Evolutionary conservation across 495 filamentous ascomycete species (phyloP).

Genomic region (Sabuloglossum arenarium): DNA sequence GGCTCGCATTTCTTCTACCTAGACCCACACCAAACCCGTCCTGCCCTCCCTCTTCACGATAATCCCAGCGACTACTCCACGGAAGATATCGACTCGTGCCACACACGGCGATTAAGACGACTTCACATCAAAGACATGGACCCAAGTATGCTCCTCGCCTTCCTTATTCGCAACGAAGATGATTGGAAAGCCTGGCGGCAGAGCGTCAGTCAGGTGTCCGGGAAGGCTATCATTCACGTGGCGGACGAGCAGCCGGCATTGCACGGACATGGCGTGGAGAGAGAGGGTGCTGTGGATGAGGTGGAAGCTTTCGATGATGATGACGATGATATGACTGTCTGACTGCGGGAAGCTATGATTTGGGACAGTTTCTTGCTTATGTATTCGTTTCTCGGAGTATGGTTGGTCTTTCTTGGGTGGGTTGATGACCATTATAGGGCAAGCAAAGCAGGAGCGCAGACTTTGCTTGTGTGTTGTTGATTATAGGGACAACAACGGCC

Average conservation of each 20-base stretch:
- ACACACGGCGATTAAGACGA: conserved; percentile 64
- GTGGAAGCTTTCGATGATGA: conserved; percentile 71
- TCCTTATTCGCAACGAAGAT: conserved; percentile 59
- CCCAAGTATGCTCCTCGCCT: conserved; percentile 96
- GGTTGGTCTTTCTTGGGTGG: not conserved
- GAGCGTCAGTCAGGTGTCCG: conserved; percentile 42
- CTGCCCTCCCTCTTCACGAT: conserved; percentile 35
- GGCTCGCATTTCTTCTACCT: conserved; percentile 80
- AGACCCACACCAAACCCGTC: conserved; percentile 71
- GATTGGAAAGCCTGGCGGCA: conserved; percentile 74
- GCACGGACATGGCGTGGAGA: conserved; percentile 29
- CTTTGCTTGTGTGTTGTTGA: not conserved
- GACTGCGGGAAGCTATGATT: not conserved
- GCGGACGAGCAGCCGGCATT: conserved; percentile 38
- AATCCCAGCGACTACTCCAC: conserved; percentile 31
- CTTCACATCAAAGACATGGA: conserved; percentile 87
- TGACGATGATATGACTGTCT: conserved; percentile 17
- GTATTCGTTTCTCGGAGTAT: not conserved
- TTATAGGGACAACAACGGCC: not conserved
- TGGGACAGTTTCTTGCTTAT: not conserved
- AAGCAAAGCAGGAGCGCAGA: not conserved
- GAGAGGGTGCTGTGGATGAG: conserved; percentile 64
- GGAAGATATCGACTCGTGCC: conserved; percentile 65
- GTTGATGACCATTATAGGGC: not conserved
- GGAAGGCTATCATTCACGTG: conserved; percentile 73